A percentile compares a stretch with the other conserved stretches of the same genome.
These are phyloP conservation scores for Leccinum pachyderme DNA, from an alignment of 1,284 basidiomycete species.

Conservation along the genomic window DNA sequence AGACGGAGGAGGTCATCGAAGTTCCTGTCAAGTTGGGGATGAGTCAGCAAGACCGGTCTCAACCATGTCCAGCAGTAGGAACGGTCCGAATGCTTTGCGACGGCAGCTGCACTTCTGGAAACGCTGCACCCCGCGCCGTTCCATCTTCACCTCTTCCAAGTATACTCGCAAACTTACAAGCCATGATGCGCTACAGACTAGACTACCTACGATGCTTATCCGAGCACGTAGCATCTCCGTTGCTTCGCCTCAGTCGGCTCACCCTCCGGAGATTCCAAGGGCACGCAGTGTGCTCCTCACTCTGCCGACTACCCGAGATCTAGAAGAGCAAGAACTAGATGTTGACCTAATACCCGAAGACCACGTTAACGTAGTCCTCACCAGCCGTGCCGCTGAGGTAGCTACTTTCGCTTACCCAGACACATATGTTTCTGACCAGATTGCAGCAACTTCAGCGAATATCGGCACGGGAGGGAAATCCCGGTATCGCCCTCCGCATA, in stretches of 20 bases:
- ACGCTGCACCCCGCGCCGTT: not conserved
- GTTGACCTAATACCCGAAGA: constrained; percentile 48
- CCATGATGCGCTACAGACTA: not conserved
- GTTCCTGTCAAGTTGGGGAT: constrained; percentile 7
- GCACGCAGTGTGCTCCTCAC: constrained; percentile 16
- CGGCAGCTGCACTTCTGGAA: not conserved
- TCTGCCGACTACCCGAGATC: constrained; percentile 46
- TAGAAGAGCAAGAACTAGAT: constrained; percentile 56
- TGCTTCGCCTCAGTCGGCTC: not conserved
- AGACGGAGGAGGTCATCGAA: constrained; percentile 49
- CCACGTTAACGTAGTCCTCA: constrained; percentile 52
- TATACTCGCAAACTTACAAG: not conserved
- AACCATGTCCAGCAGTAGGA: not conserved
- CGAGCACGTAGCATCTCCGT: constrained; percentile 4
- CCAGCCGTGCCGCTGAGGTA: constrained; percentile 73
- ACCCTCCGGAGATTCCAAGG: constrained; percentile 2
- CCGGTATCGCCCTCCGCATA: constrained; percentile 67
- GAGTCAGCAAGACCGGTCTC: not conserved
- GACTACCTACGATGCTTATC: not conserved
- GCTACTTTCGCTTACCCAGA: constrained; percentile 12
- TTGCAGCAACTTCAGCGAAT: constrained; percentile 67
- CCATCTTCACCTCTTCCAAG: not conserved
- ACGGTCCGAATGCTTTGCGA: not conserved
- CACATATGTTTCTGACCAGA: not conserved
- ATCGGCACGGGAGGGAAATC: constrained; percentile 49